Evolutionary conservation across 306 rosid species (phyloP), one percentile per base, ranked within the genome.

Genomic region (Trifolium dubium): DNA sequence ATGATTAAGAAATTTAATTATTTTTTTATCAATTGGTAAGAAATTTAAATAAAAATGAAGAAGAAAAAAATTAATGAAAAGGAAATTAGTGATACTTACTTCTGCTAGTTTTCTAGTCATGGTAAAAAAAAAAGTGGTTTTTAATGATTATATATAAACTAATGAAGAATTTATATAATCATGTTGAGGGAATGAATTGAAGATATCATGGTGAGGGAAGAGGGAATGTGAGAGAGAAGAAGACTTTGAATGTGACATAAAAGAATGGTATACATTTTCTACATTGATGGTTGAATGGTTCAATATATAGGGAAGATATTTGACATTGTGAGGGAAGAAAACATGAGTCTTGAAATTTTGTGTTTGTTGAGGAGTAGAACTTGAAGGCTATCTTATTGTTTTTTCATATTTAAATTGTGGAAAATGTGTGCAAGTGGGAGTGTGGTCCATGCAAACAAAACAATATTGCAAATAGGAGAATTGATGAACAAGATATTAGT

Each of bases 331-430:
- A 56, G 35, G 35, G 63, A 56, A 56, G 17, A 8, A 73, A 82
- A 81, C 81, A 82, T 72, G 69, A 75, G 87, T 85, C 82, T 41
- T 75, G 83, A 81, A 80, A 54, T 64, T 71, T 78, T 85, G 35
- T 56, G 59, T 47, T 63, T 76, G 80, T 67, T 62, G 78, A 55
- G 40, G 7, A 39, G 77, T 31, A 44, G 67, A 71, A 74, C 53
- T 61, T 77, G 43, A 64, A 78, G 73, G 75, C 68, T 66, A 44
- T 59, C 66, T 17, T 64, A 13, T 44, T 71, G 71, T 35, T 23
- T 77, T 77, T 6, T 8, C 53, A 67, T 65, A 74, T 49, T 60
- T 49, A 58, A 58, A 77, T 70, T 69, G 77, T 50, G 47, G 73
- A 49, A 73, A 60, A 55, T 40, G 55, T 19, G 62, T 54, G 81